A percentile compares a stretch with the other conserved stretches of the same genome.
Evolutionary conservation across 1,284 basidiomycete species (phyloP).

Genomic region (Volvariella volvacea): DNA sequence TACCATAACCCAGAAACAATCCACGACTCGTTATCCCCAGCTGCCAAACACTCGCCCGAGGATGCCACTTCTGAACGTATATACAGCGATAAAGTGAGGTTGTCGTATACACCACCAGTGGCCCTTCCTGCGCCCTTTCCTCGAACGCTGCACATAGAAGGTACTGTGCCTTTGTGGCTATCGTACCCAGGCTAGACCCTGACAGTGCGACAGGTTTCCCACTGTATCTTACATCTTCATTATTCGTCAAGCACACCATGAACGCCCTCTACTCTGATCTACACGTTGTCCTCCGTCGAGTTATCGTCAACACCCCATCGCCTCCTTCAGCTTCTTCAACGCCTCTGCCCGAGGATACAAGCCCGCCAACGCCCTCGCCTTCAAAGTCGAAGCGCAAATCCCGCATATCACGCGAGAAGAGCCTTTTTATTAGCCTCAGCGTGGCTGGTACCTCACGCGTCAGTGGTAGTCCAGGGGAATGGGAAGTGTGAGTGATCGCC

Average conservation of each 20-base stretch:
- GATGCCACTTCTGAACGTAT: conserved; percentile 35
- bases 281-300: conserved; percentile 44
- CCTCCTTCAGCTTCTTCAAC: conserved; percentile 9
- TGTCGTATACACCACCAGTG: conserved; percentile 61
- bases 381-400: neutral
- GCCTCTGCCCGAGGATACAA: too few species aligned
- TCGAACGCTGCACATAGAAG: conserved; percentile 60
- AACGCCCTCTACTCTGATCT: conserved; percentile 68
- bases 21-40: too few species aligned
- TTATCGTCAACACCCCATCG: conserved; percentile 30
- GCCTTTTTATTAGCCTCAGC: conserved; percentile 43
- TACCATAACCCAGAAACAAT: conserved; percentile 8
- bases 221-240: conserved; percentile 63
- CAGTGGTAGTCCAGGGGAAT: conserved; percentile 50
- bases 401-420: conserved; percentile 38
- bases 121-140: conserved; percentile 64
- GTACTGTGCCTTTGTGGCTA: conserved; percentile 26
- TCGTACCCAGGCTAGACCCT: too few species aligned
- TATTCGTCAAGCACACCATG: conserved; percentile 64
- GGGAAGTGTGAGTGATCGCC: conserved; percentile 55
- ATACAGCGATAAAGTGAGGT: conserved; percentile 46
- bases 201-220: conserved; percentile 53
- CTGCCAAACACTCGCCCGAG: conserved; percentile 3
- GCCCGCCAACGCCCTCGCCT: too few species aligned
- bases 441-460: conserved; percentile 56